Base-by-base conservation (phyloP, 139 green algal species). In the Chlamydomonas eustigma region DNA sequence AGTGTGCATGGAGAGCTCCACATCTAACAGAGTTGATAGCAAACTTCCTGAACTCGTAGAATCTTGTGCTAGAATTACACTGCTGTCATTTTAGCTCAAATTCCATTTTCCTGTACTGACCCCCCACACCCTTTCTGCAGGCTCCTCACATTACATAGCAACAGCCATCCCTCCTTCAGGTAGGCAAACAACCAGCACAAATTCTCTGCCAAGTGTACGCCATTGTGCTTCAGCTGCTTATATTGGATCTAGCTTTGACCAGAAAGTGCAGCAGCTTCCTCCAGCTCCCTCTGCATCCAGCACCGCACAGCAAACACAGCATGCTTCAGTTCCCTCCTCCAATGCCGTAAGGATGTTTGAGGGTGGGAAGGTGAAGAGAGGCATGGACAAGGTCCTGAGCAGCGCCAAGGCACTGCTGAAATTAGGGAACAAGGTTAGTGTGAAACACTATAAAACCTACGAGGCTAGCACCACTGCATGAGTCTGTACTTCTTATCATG, bases 381-480 rank as follows among this genome's bases (percentile, higher is more conserved):
- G 52, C 52, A 68, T 68, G 52, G 4, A 68, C 52, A 68, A 68
- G 52, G 52, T 68, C 12, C 52, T 68, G 52, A 4, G 34, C 18
- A 28, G 52, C 52, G 52, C 52, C 52, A 68, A 68, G 52, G 52
- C 52, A 28, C 8, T 68, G 8, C 12, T 31, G 4, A 68, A 68
- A 28, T 37, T 68, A 6, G 52, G 52, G n/a, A 68, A 31, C 52
- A 68, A 68, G 52, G 52, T 68, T 58, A 12, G 18, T 12, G 12
- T 58, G 44, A 12, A 58, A 12, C 44, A 28, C 44, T 28, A 58
- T 58, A 28, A 58, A 12, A 58, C 44, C 44, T 58, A 58, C 12
- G 44, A 58, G n/a, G n/a, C n/a, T n/a, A n/a, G n/a, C n/a, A n/a
- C n/a, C n/a, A n/a, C n/a, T n/a, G n/a, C n/a, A n/a, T n/a, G n/a